Base-by-base conservation (phyloP, 2,329 filamentous ascomycete genomes). In the Cryoendolithus antarcticus region DNA sequence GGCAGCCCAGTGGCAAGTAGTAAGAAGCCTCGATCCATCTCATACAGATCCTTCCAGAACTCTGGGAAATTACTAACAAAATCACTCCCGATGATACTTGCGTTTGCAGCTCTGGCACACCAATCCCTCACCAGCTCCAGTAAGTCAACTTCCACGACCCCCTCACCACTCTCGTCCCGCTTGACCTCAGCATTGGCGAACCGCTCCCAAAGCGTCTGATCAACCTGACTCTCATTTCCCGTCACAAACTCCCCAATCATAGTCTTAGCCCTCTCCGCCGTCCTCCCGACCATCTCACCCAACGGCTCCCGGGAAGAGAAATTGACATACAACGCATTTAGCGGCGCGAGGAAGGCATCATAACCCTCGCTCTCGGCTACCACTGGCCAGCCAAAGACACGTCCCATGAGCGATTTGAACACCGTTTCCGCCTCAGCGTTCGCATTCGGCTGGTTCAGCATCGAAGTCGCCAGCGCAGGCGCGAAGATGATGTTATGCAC, bases 121-220 rank as follows among this genome's bases (percentile, higher is more conserved):
- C 78, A 77, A 46, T 74, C 67, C 40, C 72, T 62, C 13, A 77
- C 57, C 4, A 81, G 60, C 3, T 65, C 57, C 35, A 67, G 64
- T 2, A 77, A 54, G 43, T 64, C 63, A 9, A 67, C 62, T 47
- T 78, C 73, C 9, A 68, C 72, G 38, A 70, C 62, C 21, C 60
- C 56, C 10, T 59, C 59, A 4, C 55, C 61, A n/a, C 57, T 54
- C 2, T 59, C 51, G 10, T 69, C 66, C 3, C 62, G 36, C 15
- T 42, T 41, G 15, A 38, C 21, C n/a, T 49, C 43, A 1, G 71
- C 61, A 7, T 64, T 56, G 11, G 62, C 66, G n/a, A 55, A 59
- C 28, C 73, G 67, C 52, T 82, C 77, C 77, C 77, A 81, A 2
- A 63, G 62, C 48, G 67, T 66, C 44, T 79, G 73, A 49, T 82